Percentiles rank a stretch among this genome's conserved stretches.
Conservation (phyloP, 2,329 filamentous ascomycete species). For the Xylariales sp. region DNA sequence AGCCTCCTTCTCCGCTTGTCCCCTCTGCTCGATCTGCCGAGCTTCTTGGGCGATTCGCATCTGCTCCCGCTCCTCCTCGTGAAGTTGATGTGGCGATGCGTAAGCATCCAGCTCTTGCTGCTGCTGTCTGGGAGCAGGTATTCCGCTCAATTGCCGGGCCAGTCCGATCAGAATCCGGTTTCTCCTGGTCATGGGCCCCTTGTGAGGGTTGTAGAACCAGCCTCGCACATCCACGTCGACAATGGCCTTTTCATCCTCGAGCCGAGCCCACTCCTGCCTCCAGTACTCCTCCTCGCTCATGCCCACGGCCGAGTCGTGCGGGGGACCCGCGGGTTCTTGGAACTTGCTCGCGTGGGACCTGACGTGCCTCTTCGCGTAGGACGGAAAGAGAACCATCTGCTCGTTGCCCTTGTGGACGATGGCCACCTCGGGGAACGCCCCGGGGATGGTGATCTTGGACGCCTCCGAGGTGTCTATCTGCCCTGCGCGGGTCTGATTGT, state of each 20-base stretch:
- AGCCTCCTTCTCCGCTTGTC: constrained; percentile 65
- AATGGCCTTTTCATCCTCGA: constrained; percentile 77
- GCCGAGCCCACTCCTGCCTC: constrained; percentile 71
- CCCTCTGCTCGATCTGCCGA: constrained; percentile 68
- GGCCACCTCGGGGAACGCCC: constrained; percentile 79
- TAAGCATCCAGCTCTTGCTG: constrained; percentile 20
- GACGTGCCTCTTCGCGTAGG: constrained; percentile 75
- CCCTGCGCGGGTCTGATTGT: constrained; percentile 46
- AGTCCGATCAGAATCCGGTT: constrained; percentile 84
- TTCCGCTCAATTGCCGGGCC: constrained; percentile 80
- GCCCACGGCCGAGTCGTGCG: constrained; percentile 33
- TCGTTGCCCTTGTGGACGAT: constrained; percentile 77
- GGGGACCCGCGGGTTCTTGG: constrained; percentile 28
- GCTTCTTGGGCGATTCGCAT: constrained; percentile 72
- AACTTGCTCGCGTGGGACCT: constrained; percentile 32
- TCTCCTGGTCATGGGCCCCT: constrained; percentile 78
- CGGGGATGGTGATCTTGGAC: constrained; percentile 55
- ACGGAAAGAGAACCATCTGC: constrained; percentile 93
- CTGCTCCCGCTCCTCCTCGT: constrained; percentile 49
- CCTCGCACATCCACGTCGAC: constrained; percentile 94
- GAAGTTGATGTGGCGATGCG: constrained; percentile 30
- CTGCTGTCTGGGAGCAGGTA: constrained; percentile 60
- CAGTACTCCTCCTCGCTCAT: constrained; percentile 68
- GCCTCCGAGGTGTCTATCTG: constrained; percentile 27
- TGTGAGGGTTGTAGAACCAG: constrained; percentile 88